phyloP scores from a whole-genome alignment of 2,329 filamentous ascomycete genomes.

The Fusarium sterilihyphosum region DNA sequence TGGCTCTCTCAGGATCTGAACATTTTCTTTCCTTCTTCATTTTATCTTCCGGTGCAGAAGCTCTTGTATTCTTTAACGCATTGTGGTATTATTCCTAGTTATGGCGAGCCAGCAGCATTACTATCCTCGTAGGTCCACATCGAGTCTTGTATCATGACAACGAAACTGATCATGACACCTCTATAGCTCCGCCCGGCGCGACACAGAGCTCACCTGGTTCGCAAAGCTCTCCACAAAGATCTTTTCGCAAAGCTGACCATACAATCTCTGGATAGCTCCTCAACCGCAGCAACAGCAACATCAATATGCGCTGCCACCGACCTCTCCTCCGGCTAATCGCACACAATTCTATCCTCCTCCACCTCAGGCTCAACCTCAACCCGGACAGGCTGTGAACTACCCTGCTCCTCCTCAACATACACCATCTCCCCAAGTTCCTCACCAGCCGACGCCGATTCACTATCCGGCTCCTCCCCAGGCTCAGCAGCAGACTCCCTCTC shows the following conservation, averaged over 20 bases:
- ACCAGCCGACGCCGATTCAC: slow-evolving; percentile 23
- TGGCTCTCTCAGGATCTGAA: slow-evolving; percentile 11
- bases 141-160: slow-evolving; percentile 23
- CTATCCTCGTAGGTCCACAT: slow-evolving; percentile 57
- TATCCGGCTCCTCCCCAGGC: slow-evolving; percentile 38
- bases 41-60: neutral
- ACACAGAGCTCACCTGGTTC: slow-evolving; percentile 45
- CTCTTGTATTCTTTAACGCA: neutral
- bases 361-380: slow-evolving; percentile 48
- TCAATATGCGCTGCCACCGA: slow-evolving; percentile 58
- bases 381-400: slow-evolving; percentile 43
- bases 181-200: slow-evolving; percentile 54
- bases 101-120: slow-evolving; percentile 57
- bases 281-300: slow-evolving; percentile 45
- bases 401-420: slow-evolving; percentile 41
- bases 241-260: slow-evolving; percentile 20
- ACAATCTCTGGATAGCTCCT: slow-evolving; percentile 28
- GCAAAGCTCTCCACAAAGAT: slow-evolving; percentile 6
- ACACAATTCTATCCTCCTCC: slow-evolving; percentile 58
- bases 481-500: slow-evolving; percentile 38
- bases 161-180: slow-evolving; percentile 35
- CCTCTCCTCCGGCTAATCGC: slow-evolving; percentile 58
- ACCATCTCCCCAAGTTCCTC: slow-evolving; percentile 38
- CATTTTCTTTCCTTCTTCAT: slow-evolving; percentile 2
- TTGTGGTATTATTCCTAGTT: neutral